These are phyloP conservation scores for Geotrichum ghanense DNA, from an alignment of 805 yeast genomes.

Conservation along the genomic window DNA sequence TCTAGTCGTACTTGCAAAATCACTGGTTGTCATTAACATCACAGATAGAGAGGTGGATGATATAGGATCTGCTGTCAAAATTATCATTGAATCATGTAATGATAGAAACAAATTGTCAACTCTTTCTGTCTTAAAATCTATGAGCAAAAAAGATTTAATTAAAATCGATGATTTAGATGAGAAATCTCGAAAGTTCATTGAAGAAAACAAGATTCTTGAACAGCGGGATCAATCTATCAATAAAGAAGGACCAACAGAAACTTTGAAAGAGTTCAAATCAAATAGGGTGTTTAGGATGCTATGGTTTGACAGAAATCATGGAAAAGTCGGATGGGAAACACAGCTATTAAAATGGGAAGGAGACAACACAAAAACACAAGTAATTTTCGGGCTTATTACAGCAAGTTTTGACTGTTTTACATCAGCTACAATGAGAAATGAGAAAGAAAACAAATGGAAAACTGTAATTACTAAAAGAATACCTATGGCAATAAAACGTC, in stretches of 20 bases:
- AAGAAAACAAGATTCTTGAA: neutral
- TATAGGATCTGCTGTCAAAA: neutral
- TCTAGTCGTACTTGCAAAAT: neutral
- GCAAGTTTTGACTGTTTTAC: constrained; percentile 35
- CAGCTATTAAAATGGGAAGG: constrained; percentile 8
- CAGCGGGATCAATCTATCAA: neutral
- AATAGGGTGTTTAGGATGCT: constrained; percentile 13
- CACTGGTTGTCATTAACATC: neutral
- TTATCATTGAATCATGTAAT: neutral
- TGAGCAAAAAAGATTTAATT: neutral
- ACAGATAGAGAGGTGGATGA: neutral
- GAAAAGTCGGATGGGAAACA: constrained; percentile 8
- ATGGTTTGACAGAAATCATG: constrained; percentile 17
- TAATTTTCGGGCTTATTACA: constrained; percentile 31
- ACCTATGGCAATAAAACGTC: constrained; percentile 33
- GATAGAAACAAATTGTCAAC: neutral
- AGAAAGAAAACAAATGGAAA: constrained; percentile 32
- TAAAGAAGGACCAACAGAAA: neutral
- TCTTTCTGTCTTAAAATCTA: neutral
- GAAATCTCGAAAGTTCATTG: neutral
- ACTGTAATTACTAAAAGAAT: constrained; percentile 35
- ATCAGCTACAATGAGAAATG: constrained; percentile 28
- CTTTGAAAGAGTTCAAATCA: neutral
- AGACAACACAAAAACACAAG: constrained; percentile 6
- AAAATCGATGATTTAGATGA: neutral